Base-by-base conservation (phyloP, 1,139 yeast genomes). In the Zhuliangozyma blackwelliae region DNA sequence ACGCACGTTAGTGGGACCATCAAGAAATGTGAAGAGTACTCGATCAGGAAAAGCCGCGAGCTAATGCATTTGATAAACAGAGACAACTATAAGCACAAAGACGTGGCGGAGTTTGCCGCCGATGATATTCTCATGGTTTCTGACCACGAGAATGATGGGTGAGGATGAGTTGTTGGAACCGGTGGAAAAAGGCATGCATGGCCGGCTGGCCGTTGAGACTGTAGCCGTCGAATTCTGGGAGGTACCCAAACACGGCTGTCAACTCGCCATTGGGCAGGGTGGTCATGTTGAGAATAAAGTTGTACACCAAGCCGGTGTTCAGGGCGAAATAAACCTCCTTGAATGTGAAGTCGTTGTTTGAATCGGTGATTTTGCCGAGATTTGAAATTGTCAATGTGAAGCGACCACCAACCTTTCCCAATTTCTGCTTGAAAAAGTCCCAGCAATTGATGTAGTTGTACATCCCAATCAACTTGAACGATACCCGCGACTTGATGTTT, bases 1-100 rank as follows among this genome's bases (percentile, higher is more conserved):
- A 62, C 75, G 2, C 82, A 85, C 43, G 80, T 87, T 0, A 82
- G 95, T 50, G 97, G 97, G 0, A 89, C 97, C 0, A 89, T 92
- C 32, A 83, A 82, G 54, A 88, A 88, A 54, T 75, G 95, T 51
- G 95, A 89, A 54, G 74, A 79, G 47, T 77, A 68, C 43, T 82
- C 84, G 0, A 73, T 80, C 43, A 49, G 66, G 48, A 57, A 74
- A 44, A 72, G 68, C 38, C 52, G 57, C 31, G 57, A 59, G 29
- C 47, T 75, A 27, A 61, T 75, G 59, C 43, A 40, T 31, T 27
- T 38, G 26, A 32, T 50, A n/a, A 44, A 44, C 8, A 40, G 37
- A 9, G 34, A 35, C 29, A 19, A 40, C 38, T 22, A 33, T 11
- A 10, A 25, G 11, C 27, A 25, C 7, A 8, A 10, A 8, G 23